A percentile compares a stretch with the other conserved stretches of the same genome.
These are phyloP conservation scores for Biscogniauxia marginata DNA, from an alignment of 2,329 filamentous ascomycete species.

Conservation along the genomic window DNA sequence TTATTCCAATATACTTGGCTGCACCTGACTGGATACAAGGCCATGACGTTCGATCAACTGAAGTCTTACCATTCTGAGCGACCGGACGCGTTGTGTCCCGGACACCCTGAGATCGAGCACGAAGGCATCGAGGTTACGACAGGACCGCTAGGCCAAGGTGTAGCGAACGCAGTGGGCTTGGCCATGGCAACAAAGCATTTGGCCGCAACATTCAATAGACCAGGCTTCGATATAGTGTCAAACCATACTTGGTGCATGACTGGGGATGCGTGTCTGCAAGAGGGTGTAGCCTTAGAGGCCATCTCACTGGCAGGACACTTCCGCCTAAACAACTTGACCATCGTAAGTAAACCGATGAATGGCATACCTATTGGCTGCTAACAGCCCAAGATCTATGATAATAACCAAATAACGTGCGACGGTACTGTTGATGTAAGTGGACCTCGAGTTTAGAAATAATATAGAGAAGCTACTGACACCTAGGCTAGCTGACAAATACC, in stretches of 20 bases:
- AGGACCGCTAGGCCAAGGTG: conserved; percentile 54
- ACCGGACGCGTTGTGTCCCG: conserved; percentile 45
- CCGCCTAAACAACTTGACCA: conserved; percentile 49
- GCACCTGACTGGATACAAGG: conserved; percentile 49
- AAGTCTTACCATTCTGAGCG: conserved; percentile 47
- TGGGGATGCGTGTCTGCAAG: conserved; percentile 54
- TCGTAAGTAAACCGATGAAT: not conserved
- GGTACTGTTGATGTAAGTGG: conserved; percentile 43
- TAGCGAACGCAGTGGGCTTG: conserved; percentile 55
- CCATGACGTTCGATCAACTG: conserved; percentile 51
- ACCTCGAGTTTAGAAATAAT: not conserved
- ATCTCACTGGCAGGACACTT: conserved; percentile 51
- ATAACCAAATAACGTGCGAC: conserved; percentile 57
- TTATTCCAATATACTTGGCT: conserved; percentile 50
- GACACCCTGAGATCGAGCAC: conserved; percentile 54
- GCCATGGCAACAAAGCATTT: conserved; percentile 55
- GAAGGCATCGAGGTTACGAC: conserved; percentile 57
- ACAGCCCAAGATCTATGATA: conserved; percentile 49
- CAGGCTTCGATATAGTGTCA: conserved; percentile 45
- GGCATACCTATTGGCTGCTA: not conserved
- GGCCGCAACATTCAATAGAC: conserved; percentile 48
- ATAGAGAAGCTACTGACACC: not conserved
- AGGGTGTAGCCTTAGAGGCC: conserved; percentile 52
- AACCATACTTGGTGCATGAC: conserved; percentile 54
- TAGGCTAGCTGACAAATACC: not conserved